These are phyloP conservation scores for Eremochloa ophiuroides DNA, from an alignment of 176 grass and related monocot genomes.

Conservation along the genomic window DNA sequence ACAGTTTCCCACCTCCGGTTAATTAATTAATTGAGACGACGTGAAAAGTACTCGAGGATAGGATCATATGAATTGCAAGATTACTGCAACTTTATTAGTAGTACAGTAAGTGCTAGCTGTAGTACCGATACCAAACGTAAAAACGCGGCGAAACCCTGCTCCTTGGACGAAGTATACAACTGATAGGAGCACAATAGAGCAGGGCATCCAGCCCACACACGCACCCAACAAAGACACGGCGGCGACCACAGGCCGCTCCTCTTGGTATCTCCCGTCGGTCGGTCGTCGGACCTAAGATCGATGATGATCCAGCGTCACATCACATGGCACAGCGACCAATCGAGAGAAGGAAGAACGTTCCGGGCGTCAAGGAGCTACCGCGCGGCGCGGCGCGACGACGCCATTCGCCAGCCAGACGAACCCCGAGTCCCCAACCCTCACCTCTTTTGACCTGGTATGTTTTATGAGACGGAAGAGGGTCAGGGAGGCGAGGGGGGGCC, in stretches of 20 bases:
- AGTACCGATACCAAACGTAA: no score
- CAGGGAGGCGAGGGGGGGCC: neutral
- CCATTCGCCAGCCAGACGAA: neutral
- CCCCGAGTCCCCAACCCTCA: neutral
- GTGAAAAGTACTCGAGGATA: no score
- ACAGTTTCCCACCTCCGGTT: no score
- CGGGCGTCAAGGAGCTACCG: neutral
- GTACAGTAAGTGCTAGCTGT: no score
- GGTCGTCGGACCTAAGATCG: neutral
- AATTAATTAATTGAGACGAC: no score
- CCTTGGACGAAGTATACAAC: no score
- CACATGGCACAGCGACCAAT: neutral
- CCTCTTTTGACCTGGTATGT: no score
- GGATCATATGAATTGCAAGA: no score
- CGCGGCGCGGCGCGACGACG: neutral
- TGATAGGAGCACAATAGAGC: neutral
- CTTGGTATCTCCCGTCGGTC: neutral
- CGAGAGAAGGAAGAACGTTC: neutral
- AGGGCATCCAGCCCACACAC: neutral
- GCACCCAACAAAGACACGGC: neutral
- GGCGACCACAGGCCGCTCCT: neutral
- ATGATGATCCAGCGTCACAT: neutral
- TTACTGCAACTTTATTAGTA: no score
- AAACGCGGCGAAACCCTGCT: no score
- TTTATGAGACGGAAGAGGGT: neutral